Base-by-base conservation (phyloP, 2,329 filamentous ascomycete species). In the Calonectria crousiana region DNA sequence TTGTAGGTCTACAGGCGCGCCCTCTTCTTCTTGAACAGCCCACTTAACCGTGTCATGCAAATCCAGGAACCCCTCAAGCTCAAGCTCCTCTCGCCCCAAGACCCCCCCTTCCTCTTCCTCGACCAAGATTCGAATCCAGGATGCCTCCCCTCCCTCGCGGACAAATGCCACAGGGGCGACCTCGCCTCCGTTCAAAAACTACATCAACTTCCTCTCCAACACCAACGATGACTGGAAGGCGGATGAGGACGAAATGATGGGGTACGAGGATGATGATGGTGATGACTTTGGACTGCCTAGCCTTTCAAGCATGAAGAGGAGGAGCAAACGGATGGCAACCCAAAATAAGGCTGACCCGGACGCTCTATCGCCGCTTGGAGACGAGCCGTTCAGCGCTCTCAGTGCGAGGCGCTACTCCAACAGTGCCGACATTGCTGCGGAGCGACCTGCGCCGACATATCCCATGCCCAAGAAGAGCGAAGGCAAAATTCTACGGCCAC, bases 231-330 rank as follows among this genome's bases (percentile, higher is more conserved):
- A 95, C 83, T 98, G 95, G 95, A 92, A 92, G 75, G 89, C 92
- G 23, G 92, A 94, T 75, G 92, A 94, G 70, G 94, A 94, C 71
- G 94, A 95, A 77, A 93, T 95, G 79, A 91, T 95, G 83, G 92
- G 92, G 14, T 95, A 97, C 80, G 94, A 93, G 81, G 95, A 98
- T 78, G 94, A 95, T 71, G 94, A 97, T 79, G 96, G 97, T 75
- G 96, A 98, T 84, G 96, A 98, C 83, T 98, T 98, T 85, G 96
- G 96, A 1, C 89, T 98, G 32, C 96, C 96, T 3, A 98, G 95
- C 82, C 91, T 98, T 82, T 94, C 95, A 6, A 98, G 93, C 82
- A 97, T 97, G 93, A 94, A 96, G 80, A 91, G 95, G 78, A 94
- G 95, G 82, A 88, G 90, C 26, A 88, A 87, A 76, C 86, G 87